Conservation (phyloP, 306 rosid species). For the Prinsepia uniflora region DNA sequence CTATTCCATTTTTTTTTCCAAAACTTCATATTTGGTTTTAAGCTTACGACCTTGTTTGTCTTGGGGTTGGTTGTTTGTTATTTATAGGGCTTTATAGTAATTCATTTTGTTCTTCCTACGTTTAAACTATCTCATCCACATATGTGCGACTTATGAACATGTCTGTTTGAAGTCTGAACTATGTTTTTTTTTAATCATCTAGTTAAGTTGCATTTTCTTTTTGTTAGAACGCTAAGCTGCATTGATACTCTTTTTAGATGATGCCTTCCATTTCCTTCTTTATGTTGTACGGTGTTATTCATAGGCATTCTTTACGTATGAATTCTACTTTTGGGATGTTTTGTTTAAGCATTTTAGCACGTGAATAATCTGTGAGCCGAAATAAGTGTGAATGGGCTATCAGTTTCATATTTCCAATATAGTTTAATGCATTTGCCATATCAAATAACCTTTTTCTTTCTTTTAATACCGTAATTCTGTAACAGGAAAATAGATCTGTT, state of each 20-base stretch:
- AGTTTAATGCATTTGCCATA: not conserved
- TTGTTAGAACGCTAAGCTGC: not conserved
- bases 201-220: not conserved
- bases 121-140: not conserved
- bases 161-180: conserved; percentile 4
- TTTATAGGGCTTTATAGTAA: not conserved
- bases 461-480: conserved; percentile 22
- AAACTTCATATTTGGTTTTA: not conserved
- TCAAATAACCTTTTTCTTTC: not conserved
- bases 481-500: conserved; percentile 60
- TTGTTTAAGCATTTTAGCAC: not conserved
- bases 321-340: not conserved
- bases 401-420: not conserved
- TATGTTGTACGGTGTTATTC: not conserved
- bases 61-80: not conserved
- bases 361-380: not conserved
- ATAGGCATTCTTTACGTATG: not conserved
- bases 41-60: not conserved
- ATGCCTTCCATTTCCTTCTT: not conserved
- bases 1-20: not conserved
- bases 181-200: not conserved
- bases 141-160: not conserved
- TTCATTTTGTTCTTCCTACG: not conserved
- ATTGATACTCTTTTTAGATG: not conserved
- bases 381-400: not conserved